Percentiles rank a stretch among this genome's conserved stretches.
Evolutionary conservation across 2,329 filamentous ascomycete genomes (phyloP).

Genomic region (Thelonectria rubi): DNA sequence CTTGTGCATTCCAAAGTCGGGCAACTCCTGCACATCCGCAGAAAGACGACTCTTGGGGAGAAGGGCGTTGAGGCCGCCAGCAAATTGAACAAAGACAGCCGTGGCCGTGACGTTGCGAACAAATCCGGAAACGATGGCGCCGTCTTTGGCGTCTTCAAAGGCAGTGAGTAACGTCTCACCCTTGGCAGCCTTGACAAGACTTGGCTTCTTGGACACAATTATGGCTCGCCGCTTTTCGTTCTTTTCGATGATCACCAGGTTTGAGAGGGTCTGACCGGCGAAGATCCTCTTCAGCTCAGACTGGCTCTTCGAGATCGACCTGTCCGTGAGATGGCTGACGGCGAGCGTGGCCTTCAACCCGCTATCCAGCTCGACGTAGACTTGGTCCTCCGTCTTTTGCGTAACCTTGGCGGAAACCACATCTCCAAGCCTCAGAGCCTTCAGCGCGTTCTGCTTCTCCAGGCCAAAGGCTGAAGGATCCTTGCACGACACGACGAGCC

Average conservation of each 20-base stretch:
- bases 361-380: constrained; percentile 79
- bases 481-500: constrained; percentile 91
- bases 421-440: constrained; percentile 76
- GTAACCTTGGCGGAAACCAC: constrained; percentile 81
- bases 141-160: constrained; percentile 77
- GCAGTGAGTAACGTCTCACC: constrained; percentile 74
- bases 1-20: constrained; percentile 81
- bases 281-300: constrained; percentile 82
- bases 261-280: constrained; percentile 82
- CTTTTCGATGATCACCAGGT: constrained; percentile 89
- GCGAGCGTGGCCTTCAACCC: constrained; percentile 82
- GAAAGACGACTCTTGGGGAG: constrained; percentile 82
- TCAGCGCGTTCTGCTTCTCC: constrained; percentile 79
- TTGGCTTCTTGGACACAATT: constrained; percentile 83
- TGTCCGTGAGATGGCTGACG: constrained; percentile 84
- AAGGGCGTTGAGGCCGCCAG: constrained; percentile 77
- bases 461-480: constrained; percentile 80
- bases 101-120: constrained; percentile 84
- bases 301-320: constrained; percentile 79
- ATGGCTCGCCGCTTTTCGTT: constrained; percentile 79
- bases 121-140: constrained; percentile 77
- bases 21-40: constrained; percentile 71
- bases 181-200: constrained; percentile 78
- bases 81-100: constrained; percentile 89
- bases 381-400: constrained; percentile 81